Percentiles rank a stretch among this genome's conserved stretches.
Evolutionary conservation across 805 yeast species (phyloP).

Genomic region (Candida cerambycidarum): DNA sequence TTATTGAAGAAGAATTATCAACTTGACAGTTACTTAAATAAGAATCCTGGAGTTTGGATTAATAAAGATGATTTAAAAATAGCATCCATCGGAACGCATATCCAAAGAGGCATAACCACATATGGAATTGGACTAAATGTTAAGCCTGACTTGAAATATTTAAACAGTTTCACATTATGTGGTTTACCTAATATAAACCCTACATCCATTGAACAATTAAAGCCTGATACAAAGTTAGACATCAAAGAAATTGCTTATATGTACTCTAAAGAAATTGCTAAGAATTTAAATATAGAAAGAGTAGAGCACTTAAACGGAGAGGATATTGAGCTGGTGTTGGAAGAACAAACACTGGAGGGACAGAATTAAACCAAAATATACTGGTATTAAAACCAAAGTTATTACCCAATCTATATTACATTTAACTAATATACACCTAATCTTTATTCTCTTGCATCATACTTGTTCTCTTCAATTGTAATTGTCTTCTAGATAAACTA

Average conservation of each 20-base stretch:
- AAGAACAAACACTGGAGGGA: not conserved
- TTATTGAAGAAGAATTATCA: slow-evolving; percentile 40
- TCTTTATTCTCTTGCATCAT: slow-evolving; percentile 3
- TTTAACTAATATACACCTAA: slow-evolving; percentile 2
- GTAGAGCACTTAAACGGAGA: slow-evolving; percentile 39
- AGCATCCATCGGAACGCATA: slow-evolving; percentile 87
- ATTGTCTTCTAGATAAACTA: slow-evolving; percentile 26
- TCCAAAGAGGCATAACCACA: slow-evolving; percentile 78
- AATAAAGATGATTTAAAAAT: slow-evolving; percentile 55
- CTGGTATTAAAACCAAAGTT: too few species aligned
- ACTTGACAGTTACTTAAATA: slow-evolving; percentile 52
- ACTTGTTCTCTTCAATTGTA: slow-evolving; percentile 20
- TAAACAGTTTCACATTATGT: slow-evolving; percentile 78
- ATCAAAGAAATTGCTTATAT: slow-evolving; percentile 30
- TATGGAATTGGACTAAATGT: slow-evolving; percentile 90
- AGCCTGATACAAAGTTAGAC: slow-evolving; percentile 13
- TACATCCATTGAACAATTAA: slow-evolving; percentile 30
- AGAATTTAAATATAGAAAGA: slow-evolving; percentile 27
- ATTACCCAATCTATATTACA: not conserved
- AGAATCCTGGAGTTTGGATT: slow-evolving; percentile 90
- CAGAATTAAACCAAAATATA: not conserved
- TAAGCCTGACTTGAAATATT: slow-evolving; percentile 65
- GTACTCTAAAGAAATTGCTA: slow-evolving; percentile 39
- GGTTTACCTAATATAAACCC: slow-evolving; percentile 63
- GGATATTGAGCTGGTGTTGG: slow-evolving; percentile 16